Base-by-base conservation (phyloP, 2,329 filamentous ascomycete genomes). In the Pseudogymnoascus sp. region DNA sequence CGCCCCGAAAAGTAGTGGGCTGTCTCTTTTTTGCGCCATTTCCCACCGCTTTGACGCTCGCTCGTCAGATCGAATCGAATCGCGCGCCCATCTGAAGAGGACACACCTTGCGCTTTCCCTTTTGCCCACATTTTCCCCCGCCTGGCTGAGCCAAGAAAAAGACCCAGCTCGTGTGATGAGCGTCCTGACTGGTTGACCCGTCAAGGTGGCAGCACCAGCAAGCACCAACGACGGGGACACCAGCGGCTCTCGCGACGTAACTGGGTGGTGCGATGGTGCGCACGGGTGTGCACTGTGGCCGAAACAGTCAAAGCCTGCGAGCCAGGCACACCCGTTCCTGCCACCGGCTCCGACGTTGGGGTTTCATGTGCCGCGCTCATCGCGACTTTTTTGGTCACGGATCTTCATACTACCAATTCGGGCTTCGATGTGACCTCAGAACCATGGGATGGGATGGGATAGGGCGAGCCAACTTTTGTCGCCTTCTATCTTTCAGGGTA, bases 281-380 rank as follows among this genome's bases (percentile, higher is more conserved):
- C 35, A 21, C 21, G 21, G 10, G 47, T 17, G 26, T 17, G 47
- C 47, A 10, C 47, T 21, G 47, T 33, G 29, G 29, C 47, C 47
- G 47, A 54, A 54, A 54, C 47, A 54, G 47, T 54, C 47, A 54
- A 54, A 54, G 47, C 47, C 29, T 54, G 29, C 47, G 47, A 54
- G 33, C 47, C 47, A 54, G 47, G 29, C 29, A 54, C 47, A 54
- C n/a, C 47, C 47, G 47, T 54, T 54, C 47, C 29, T 26, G n/a
- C 8, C 26, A 33, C 29, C 29, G 7, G 26, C 29, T 17, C 29
- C 29, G 33, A 54, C 47, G 47, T 54, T 54, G 1, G 47, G 47
- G 47, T 54, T 54, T 54, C 47, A 54, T 54, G 47, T 54, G 47
- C 47, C 47, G 29, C 47, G 47, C 47, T 17, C 47, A 54, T 54